Conservation (phyloP, 768 basidiomycete genomes). For the Infundibulicybe gibba region DNA sequence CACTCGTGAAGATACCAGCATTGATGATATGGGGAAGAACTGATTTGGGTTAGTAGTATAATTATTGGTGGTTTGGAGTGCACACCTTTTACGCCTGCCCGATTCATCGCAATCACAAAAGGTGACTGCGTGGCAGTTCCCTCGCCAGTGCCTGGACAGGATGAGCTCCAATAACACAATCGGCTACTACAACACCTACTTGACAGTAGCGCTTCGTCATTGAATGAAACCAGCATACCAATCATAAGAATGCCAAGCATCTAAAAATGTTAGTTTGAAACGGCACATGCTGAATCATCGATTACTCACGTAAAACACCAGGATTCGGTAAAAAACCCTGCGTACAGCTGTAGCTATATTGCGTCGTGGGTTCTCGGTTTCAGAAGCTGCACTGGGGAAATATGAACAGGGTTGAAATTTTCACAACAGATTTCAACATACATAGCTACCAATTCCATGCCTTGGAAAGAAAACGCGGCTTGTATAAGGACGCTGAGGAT, state of each 20-base stretch:
- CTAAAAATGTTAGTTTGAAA: constrained; percentile 21
- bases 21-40: constrained; percentile 71
- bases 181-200: constrained; percentile 11
- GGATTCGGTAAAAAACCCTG: constrained; percentile 77
- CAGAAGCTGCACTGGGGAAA: constrained; percentile 58
- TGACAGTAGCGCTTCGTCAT: constrained; percentile 50
- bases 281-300: not conserved
- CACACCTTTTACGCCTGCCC: constrained; percentile 64
- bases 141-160: constrained; percentile 17
- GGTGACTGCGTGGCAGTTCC: constrained; percentile 78
- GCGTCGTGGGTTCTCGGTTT: constrained; percentile 73
- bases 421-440: constrained; percentile 18
- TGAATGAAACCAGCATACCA: constrained; percentile 76
- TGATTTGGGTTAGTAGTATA: constrained; percentile 11
- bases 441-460: constrained; percentile 74
- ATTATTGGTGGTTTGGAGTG: not conserved
- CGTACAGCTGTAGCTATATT: constrained; percentile 76
- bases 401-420: constrained; percentile 3
- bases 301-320: constrained; percentile 64
- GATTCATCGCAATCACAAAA: constrained; percentile 78
- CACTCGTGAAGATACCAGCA: constrained; percentile 64
- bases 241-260: constrained; percentile 70
- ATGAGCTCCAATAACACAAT: not conserved
- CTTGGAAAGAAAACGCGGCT: constrained; percentile 74
- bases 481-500: constrained; percentile 42